Evolutionary conservation across 768 basidiomycete species (phyloP).

Genomic region (Kwoniella heveanensis): DNA sequence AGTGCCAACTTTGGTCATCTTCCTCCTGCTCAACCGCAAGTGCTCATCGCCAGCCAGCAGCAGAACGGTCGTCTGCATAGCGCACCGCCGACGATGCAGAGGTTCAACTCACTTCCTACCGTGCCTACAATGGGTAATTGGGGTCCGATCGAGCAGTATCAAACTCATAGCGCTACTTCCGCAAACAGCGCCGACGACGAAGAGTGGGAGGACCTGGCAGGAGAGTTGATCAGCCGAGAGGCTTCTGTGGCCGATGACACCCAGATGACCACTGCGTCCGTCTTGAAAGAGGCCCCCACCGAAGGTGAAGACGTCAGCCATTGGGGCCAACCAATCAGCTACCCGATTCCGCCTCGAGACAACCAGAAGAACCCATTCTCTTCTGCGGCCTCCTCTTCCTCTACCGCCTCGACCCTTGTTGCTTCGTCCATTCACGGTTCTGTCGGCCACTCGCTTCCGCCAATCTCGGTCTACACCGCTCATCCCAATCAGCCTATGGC

Average conservation of each 20-base stretch:
- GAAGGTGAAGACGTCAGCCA: neutral
- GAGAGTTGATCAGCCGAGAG: constrained; percentile 32
- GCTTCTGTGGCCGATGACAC: constrained; percentile 9
- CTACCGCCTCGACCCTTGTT: constrained; percentile 15
- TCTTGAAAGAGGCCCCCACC: neutral
- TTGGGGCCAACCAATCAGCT: constrained; percentile 20
- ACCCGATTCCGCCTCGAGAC: constrained; percentile 5
- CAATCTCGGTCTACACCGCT: constrained; percentile 9
- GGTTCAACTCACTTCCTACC: constrained; percentile 41
- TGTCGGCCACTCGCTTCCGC: constrained; percentile 4
- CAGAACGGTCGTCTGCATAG: constrained; percentile 33
- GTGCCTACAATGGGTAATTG: constrained; percentile 29
- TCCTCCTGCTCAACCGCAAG: constrained; percentile 20
- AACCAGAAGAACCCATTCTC: constrained; percentile 24
- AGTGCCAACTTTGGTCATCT: constrained; percentile 19
- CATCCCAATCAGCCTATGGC: constrained; percentile 1
- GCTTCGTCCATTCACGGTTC: constrained; percentile 17
- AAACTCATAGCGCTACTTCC: constrained; percentile 12
- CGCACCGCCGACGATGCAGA: constrained; percentile 37
- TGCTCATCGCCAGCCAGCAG: constrained; percentile 6
- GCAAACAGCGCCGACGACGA: constrained; percentile 15
- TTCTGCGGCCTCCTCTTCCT: constrained; percentile 24
- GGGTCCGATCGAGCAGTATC: constrained; percentile 13
- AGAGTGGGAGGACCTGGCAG: constrained; percentile 24
- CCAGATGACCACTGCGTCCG: neutral